Evolutionary conservation across 1,284 basidiomycete species (phyloP).

Genomic region (Trichosporon sp.): DNA sequence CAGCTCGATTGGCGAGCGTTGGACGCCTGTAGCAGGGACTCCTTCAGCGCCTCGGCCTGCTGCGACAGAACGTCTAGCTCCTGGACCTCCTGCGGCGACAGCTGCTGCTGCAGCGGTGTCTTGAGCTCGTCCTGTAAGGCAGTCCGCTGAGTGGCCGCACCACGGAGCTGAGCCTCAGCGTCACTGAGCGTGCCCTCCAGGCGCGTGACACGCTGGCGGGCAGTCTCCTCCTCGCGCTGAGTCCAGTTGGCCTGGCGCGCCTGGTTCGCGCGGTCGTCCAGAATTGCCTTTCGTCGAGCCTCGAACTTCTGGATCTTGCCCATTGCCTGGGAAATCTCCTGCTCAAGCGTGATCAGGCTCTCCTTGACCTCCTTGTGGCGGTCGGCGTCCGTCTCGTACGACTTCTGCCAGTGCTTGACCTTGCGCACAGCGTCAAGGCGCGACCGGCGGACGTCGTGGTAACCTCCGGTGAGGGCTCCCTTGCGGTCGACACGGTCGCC

Average conservation of each 20-base stretch:
- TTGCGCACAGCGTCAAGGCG: constrained; percentile 83
- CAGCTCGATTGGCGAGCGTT: constrained; percentile 70
- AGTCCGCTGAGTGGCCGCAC: constrained; percentile 57
- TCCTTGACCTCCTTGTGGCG: constrained; percentile 73
- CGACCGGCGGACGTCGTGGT: constrained; percentile 86
- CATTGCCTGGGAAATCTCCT: constrained; percentile 77
- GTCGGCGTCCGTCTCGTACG: constrained; percentile 68
- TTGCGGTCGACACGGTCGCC: constrained; percentile 98
- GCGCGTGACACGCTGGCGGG: constrained; percentile 65
- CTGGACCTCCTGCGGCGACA: constrained; percentile 73
- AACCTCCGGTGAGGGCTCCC: constrained; percentile 93
- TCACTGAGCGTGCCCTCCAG: constrained; percentile 72
- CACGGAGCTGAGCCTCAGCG: constrained; percentile 67
- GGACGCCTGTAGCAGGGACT: constrained; percentile 68
- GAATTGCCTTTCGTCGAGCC: constrained; percentile 70
- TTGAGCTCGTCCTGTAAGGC: constrained; percentile 73
- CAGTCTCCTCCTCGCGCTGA: constrained; percentile 70
- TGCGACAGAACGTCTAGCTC: constrained; percentile 71
- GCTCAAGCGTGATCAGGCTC: constrained; percentile 73
- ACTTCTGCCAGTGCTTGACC: constrained; percentile 74
- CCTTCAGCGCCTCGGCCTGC: constrained; percentile 74
- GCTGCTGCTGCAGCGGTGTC: constrained; percentile 72
- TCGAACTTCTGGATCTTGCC: constrained; percentile 74
- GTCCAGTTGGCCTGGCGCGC: constrained; percentile 67
- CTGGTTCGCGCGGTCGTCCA: constrained; percentile 69